Base-by-base conservation (phyloP, 1,284 basidiomycete species). In the Fomitiporia mediterranea region DNA sequence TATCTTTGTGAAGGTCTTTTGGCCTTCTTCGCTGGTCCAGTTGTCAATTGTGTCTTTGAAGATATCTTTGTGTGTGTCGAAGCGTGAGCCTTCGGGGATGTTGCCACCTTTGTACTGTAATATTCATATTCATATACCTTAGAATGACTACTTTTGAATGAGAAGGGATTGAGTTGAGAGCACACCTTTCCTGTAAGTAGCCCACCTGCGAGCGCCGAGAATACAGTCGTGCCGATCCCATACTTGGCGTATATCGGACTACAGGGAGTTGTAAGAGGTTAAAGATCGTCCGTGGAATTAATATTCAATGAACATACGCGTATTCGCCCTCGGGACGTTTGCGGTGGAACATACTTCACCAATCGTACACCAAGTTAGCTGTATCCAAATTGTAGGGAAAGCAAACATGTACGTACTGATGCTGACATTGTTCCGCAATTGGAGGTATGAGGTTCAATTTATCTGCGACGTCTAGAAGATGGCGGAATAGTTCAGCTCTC, bases 241-340 rank as follows among this genome's bases (percentile, higher is more conserved):
- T 85, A 83, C 60, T 82, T 83, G 65, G 75, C 70, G 70, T 84
- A 86, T 19, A 86, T 63, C 2, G 78, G 76, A 6, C 80, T 82
- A 54, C 34, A 55, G 62, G 35, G 28, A 25, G 19, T 9, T 8
- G 34, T 30, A 13, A 15, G 34, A 44, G 21, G 34, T 61, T 6
- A 19, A 55, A 9, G 47, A 8, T 43, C 23, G 11, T 6, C 28
- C 30, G 27, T 5, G 35, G 35, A 34, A 37, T 25, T 5, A 9
- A 46, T 21, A 64, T 44, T 61, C 67, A n/a, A n/a, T n/a, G n/a
- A n/a, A n/a, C 75, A 67, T 65, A 83, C 83, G 74, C 77, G 68
- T 90, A 93, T 74, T 92, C 90, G 63, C 82, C 80, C 73, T 94
- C 91, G 43, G 91, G 84, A 17, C 85, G 80, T 62, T 89, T 83